Conservation (phyloP, 2,329 filamentous ascomycete genomes). For the Alternaria gaisen region DNA sequence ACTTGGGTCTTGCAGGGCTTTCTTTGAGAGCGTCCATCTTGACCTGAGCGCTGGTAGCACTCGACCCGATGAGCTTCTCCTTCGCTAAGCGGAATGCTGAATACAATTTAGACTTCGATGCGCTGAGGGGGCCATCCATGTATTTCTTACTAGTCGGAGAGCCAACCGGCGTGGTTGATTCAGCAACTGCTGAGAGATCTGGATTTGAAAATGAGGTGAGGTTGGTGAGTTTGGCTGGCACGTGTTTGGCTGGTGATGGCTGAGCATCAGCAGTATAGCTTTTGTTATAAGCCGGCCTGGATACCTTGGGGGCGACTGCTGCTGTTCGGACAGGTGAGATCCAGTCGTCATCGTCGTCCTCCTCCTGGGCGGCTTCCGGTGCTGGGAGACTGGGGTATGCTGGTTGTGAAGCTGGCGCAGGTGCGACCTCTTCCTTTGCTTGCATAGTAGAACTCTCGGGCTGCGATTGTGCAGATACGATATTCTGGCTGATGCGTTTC, state of each 20-base stretch:
- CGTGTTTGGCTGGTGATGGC: slow-evolving; percentile 50
- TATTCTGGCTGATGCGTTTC: slow-evolving; percentile 50
- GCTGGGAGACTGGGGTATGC: slow-evolving; percentile 53
- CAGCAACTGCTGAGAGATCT: slow-evolving; percentile 48
- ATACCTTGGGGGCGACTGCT: slow-evolving; percentile 32
- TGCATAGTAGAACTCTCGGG: slow-evolving; percentile 48
- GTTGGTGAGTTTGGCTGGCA: slow-evolving; percentile 59
- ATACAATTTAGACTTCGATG: slow-evolving; percentile 91
- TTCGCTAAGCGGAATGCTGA: slow-evolving; percentile 90
- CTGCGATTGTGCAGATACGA: slow-evolving; percentile 44
- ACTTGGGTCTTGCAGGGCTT: slow-evolving; percentile 39
- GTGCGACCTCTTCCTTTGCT: slow-evolving; percentile 45
- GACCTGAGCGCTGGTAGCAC: slow-evolving; percentile 65
- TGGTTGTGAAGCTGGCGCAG: slow-evolving; percentile 43
- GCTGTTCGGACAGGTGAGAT: slow-evolving; percentile 62
- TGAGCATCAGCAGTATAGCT: slow-evolving; percentile 65
- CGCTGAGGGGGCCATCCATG: slow-evolving; percentile 83
- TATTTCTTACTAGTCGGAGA: slow-evolving; percentile 63
- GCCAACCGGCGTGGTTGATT: slow-evolving; percentile 65
- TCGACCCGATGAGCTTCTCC: slow-evolving; percentile 82
- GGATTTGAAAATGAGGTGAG: slow-evolving; percentile 56
- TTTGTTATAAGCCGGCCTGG: slow-evolving; percentile 65
- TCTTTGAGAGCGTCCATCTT: slow-evolving; percentile 63
- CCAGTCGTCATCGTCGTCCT: slow-evolving; percentile 61
- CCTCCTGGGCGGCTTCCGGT: slow-evolving; percentile 21